Evolutionary conservation across 805 yeast species (phyloP), one percentile per base, ranked within the genome.

Genomic region (Zygosaccharomyces rouxii): DNA sequence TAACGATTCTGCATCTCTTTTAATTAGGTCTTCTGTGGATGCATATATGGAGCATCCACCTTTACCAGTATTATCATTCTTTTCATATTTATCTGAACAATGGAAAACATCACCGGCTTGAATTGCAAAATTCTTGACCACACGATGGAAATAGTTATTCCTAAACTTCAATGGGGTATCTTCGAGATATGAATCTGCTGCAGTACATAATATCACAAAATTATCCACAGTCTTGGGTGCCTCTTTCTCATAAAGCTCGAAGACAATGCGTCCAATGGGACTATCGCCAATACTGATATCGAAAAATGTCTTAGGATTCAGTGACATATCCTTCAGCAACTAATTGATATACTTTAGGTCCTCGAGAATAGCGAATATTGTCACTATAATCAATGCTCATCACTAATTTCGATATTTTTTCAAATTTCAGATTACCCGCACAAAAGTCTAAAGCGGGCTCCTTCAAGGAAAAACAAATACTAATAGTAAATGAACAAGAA

Each of bases 81-180:
- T 58, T 7, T 46, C 44, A 19, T 54, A 58, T 7, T 51, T 44
- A 1, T 51, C 56, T 2, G 70, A 64, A 7, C 79, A 80, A 59
- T 71, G 63, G 1, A 66, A 61, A 2, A 76, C 59, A 59, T 83
- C 87, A 35, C 90, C 90, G 3, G 80, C 81, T 63, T 84, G 90
- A 14, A 85, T 67, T 72, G 84, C 78, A 59, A 86, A 86, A 60
- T 82, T 85, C 58, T 78, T 81, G 44, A 85, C 71, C 2, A 83
- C 78, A 47, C 87, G 70, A 56, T 83, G 85, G 63, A 86, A 83
- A 35, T 64, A 69, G 35, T 75, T 78, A 18, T 70, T 62, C 51
- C 74, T 70, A 48, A 71, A 77, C 1, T 71, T 55, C 14, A 74
- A 56, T 5, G 42, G 46, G 14, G 53, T 50, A 4, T 60, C 67